A percentile compares a stretch with the other conserved stretches of the same genome.
Evolutionary conservation across 352 stramenopile species (phyloP).

Genomic region (Globisporangium nunn): DNA sequence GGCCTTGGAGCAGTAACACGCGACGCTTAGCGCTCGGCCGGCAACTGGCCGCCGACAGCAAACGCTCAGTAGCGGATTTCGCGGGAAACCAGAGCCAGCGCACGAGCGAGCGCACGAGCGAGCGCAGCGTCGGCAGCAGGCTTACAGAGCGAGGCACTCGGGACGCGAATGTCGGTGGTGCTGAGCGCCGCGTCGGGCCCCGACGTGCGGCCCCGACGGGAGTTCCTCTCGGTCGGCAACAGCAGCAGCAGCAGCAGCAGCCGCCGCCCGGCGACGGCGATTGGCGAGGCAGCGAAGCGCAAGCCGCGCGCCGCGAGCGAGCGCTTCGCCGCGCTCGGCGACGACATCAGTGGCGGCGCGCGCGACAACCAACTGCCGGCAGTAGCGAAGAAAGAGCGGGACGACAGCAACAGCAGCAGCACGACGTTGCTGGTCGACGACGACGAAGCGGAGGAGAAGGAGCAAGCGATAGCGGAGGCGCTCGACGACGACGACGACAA

Average conservation of each 20-base stretch:
- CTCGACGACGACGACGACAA: conserved; percentile 1
- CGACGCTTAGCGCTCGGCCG: no score
- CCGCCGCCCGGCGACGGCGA: not conserved
- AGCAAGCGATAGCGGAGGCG: not conserved
- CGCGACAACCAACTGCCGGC: conserved; percentile 1
- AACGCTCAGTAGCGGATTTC: no score
- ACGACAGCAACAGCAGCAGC: conserved; percentile 1
- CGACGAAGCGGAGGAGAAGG: not conserved
- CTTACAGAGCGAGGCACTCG: not conserved
- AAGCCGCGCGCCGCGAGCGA: not conserved
- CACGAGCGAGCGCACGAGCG: no score
- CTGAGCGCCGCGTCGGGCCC: not conserved
- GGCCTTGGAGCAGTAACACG: no score
- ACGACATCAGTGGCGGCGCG: conserved; percentile 5
- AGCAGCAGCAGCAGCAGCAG: not conserved
- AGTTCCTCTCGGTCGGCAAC: not conserved
- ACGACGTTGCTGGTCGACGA: not conserved
- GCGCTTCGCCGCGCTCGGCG: not conserved
- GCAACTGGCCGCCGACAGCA: no score
- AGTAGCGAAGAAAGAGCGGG: not conserved
- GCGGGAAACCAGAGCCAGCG: no score
- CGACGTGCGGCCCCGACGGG: conserved; percentile 1
- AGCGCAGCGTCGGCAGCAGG: no score
- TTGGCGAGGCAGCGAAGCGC: not conserved
- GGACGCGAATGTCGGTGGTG: not conserved